These are phyloP conservation scores for Taphrina wiesneri DNA, from an alignment of 1,139 yeast species.

Conservation along the genomic window DNA sequence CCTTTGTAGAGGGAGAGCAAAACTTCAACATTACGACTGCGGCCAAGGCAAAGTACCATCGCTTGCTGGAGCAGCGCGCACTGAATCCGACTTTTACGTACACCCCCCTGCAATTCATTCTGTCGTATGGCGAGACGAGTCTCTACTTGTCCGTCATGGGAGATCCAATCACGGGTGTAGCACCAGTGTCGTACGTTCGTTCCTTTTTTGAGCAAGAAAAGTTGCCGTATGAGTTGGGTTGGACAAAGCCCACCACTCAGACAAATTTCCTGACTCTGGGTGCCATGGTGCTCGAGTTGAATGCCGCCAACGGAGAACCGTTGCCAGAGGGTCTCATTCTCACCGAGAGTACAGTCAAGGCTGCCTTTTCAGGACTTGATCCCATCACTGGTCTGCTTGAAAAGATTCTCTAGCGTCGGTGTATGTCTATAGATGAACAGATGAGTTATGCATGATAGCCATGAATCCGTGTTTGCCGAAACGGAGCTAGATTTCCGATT, in stretches of 20 bases:
- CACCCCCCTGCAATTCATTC: slow-evolving; percentile 21
- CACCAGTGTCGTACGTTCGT: slow-evolving; percentile 18
- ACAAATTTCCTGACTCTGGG: slow-evolving; percentile 19
- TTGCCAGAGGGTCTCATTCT: slow-evolving; percentile 23
- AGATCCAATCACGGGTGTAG: slow-evolving; percentile 21
- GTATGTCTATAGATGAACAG: background rate
- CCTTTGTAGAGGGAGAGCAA: slow-evolving; percentile 7
- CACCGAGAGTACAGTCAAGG: slow-evolving; percentile 7
- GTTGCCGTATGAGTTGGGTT: slow-evolving; percentile 24
- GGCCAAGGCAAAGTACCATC: slow-evolving; percentile 19
- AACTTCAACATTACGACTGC: slow-evolving; percentile 12
- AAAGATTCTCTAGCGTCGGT: background rate
- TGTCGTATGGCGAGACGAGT: slow-evolving; percentile 25
- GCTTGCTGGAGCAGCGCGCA: slow-evolving; percentile 1
- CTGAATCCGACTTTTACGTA: slow-evolving; percentile 23
- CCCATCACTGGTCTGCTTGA: slow-evolving; percentile 1
- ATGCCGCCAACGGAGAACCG: slow-evolving; percentile 21
- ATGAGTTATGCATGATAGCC: too few species aligned
- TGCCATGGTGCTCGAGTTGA: slow-evolving; percentile 9
- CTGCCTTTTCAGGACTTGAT: slow-evolving; percentile 18
- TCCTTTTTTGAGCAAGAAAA: slow-evolving; percentile 22
- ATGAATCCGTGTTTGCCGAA: background rate
- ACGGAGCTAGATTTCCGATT: background rate
- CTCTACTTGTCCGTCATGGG: slow-evolving; percentile 28
- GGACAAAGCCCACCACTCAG: slow-evolving; percentile 12